Base-by-base conservation (phyloP, 768 basidiomycete species). In the Calvatia gigantea region DNA sequence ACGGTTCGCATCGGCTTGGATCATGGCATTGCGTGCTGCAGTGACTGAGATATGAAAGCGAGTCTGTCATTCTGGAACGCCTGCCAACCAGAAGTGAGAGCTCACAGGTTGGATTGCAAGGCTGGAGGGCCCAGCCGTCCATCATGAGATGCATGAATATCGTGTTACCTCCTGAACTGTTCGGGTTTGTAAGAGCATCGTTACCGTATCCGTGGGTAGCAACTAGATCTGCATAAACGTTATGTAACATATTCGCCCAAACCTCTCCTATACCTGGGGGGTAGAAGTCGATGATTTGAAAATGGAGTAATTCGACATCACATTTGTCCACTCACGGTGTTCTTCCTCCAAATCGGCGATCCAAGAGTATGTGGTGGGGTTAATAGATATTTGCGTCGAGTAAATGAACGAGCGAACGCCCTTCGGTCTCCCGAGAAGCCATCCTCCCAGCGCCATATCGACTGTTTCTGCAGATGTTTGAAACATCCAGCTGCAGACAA, bases 351-450 rank as follows among this genome's bases (percentile, higher is more conserved):
- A 66, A 0, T 61, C 62, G 48, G 65, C 60, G 46, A 80, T 52
- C 46, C 64, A 68, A 1, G 74, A 71, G 65, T 80, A 81, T 1
- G 66, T 65, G 21, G 29, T 25, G 37, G 37, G 28, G 12, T 31
- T 21, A 15, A 71, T 67, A 65, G 66, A 65, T 73, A 74, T 61
- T 57, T 69, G 66, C 54, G 79, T 80, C 4, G 82, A 83, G 72
- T 86, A 86, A 11, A 77, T 79, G 65, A 77, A 76, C 45, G 72
- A 65, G 19, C 84, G 75, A 61, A 86, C 80, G 43, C 86, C 85
- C 4, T 65, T 64, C 8, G 74, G 57, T 56, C 72, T 67, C 65
- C 81, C 75, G 59, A 69, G 74, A 25, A 85, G 82, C 65, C 81
- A 85, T 45, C 71, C 69, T 11, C 82, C 85, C 62, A 77, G 38